Base-by-base conservation (phyloP, 768 basidiomycete genomes). In the Suillus luteus region DNA sequence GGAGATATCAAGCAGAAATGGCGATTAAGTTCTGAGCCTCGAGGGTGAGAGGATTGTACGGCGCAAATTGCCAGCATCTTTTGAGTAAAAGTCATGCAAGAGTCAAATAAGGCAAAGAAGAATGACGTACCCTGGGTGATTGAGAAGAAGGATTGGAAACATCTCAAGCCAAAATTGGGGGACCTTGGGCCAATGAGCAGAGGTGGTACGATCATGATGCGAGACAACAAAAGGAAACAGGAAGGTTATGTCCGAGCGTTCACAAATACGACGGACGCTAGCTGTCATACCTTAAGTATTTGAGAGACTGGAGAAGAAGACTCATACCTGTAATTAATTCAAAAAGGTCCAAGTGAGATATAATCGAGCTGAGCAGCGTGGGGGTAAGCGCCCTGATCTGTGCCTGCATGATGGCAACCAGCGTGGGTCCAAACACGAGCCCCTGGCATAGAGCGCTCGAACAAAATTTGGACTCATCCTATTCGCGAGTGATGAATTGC, bases 41-140 rank as follows among this genome's bases (percentile, higher is more conserved):
- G 19, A 19, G 27, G 2, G 62, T 65, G 33, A 65, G 17, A 14
- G 62, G 64, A 38, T 65, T 55, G 46, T 63, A 51, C 2, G 64
- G 64, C 24, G 64, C 64, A 4, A 65, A 65, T 55, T 64, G 43
- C 64, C 63, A 65, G 62, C 55, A 65, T 15, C 64, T 64, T 43
- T 8, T 11, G 19, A 63, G 35, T 4, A 41, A 19, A 3, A 14
- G 33, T 58, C 10, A 41, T 27, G 19, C 14, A 2, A 17, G 9
- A 19, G 59, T 62, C 35, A 41, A 24, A 1, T 3, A 12, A 24
- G 24, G 10, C 33, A 22, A 37, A 17, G 11, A 24, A 27, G 14
- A 17, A 41, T n/a, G 5, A 35, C 38, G 22, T 33, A 61, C 62
- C 52, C 52, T 55, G 63, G 22, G 27, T 64, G 62, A 27, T 48